Percentiles rank a stretch among this genome's conserved stretches.
phyloP scores from a whole-genome alignment of 306 rosid species.

The Lathyrus sativus region DNA sequence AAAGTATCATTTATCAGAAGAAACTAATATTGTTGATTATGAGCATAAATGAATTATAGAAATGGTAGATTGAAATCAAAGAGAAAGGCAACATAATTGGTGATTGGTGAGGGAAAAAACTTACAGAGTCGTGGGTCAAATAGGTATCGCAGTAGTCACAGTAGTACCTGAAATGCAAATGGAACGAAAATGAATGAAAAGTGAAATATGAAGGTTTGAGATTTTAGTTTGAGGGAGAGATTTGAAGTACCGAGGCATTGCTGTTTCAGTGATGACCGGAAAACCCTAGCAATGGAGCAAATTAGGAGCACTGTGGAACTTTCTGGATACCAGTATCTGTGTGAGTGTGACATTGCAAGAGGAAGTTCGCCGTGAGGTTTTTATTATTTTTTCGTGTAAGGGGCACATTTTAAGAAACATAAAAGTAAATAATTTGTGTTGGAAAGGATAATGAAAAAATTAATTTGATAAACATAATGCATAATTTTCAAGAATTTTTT shows the following conservation, averaged over 20 bases:
- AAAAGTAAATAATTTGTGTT: no score
- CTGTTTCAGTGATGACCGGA: neutral
- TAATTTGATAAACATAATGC: no score
- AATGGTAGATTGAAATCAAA: neutral
- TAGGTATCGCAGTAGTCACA: conserved; percentile 93
- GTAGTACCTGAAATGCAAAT: conserved; percentile 55
- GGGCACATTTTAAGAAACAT: no score
- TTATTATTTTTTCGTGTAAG: no score
- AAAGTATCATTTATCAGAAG: neutral
- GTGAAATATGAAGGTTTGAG: neutral
- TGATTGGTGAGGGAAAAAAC: neutral
- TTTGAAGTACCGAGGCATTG: conserved; percentile 43
- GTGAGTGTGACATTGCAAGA: no score
- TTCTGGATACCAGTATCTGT: neutral
- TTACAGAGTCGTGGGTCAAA: conserved; percentile 85
- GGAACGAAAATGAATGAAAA: neutral
- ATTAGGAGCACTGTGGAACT: neutral
- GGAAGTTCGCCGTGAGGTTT: no score
- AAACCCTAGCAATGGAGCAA: conserved; percentile 34
- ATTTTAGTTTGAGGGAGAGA: neutral
- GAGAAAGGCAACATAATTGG: neutral
- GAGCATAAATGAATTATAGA: neutral
- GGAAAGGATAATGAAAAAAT: no score
- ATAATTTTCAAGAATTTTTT: no score
- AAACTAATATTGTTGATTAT: neutral